These are phyloP conservation scores for Fraxinus xanthoxyloides DNA, from an alignment of 305 asterid species.

Conservation along the genomic window DNA sequence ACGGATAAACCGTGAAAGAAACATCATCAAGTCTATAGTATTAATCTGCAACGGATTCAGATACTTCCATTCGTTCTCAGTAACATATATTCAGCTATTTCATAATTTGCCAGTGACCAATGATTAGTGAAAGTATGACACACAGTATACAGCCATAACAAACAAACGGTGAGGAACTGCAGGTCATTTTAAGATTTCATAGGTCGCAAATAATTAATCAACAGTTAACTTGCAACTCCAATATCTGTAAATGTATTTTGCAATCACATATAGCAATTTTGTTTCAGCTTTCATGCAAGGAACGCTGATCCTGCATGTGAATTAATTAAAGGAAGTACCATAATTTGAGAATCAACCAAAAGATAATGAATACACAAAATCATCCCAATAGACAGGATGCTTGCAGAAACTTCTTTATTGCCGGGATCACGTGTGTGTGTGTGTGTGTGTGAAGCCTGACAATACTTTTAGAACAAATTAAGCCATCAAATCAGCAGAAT, in stretches of 20 bases:
- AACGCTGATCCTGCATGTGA: neutral
- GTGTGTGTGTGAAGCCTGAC: neutral
- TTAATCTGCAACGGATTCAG: neutral
- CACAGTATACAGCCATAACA: neutral
- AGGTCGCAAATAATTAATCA: neutral
- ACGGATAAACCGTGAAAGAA: neutral
- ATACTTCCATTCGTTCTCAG: neutral
- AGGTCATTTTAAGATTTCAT: neutral
- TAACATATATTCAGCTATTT: neutral
- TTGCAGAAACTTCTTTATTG: neutral
- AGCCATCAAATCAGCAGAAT: neutral
- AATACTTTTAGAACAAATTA: neutral
- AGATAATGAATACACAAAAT: neutral
- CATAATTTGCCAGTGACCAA: neutral
- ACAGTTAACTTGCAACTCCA: neutral
- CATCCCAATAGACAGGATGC: neutral
- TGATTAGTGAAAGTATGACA: neutral
- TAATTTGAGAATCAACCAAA: neutral
- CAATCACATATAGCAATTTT: neutral
- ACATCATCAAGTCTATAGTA: neutral
- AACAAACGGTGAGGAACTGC: neutral
- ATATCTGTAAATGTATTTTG: neutral
- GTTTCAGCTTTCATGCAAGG: neutral
- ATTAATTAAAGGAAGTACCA: neutral
- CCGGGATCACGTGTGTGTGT: neutral